Evolutionary conservation across 257 asterid genomes (phyloP).

Genomic region (Lithospermum erythrorhizon): DNA sequence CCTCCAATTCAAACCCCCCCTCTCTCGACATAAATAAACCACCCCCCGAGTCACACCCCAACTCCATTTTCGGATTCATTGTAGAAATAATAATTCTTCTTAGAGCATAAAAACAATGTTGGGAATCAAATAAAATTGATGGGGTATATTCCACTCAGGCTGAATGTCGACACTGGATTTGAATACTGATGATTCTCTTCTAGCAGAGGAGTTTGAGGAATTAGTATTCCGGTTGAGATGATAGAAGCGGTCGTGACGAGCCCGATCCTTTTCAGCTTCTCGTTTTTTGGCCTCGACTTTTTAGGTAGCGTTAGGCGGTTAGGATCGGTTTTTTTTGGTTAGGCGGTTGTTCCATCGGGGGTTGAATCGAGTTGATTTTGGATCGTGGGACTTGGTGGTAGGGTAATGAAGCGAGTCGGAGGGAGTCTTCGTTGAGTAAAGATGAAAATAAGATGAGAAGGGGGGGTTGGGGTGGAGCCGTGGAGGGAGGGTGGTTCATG

Average conservation of each 20-base stretch:
- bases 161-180: constrained; percentile 93
- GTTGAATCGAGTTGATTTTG: constrained; percentile 69
- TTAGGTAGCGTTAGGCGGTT: constrained; percentile 84
- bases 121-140: no score
- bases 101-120: no score
- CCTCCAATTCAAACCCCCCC: no score
- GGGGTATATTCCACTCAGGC: constrained; percentile 99
- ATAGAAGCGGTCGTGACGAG: constrained; percentile 62
- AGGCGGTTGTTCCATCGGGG: constrained; percentile 72
- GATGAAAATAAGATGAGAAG: no score
- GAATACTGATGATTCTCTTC: constrained; percentile 74
- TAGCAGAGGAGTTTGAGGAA: constrained; percentile 25
- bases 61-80: no score
- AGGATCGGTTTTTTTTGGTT: constrained; percentile 60
- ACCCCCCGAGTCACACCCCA: no score
- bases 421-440: constrained; percentile 77
- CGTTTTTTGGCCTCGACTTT: constrained; percentile 83
- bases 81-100: no score
- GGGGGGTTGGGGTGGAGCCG: no score
- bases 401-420: constrained; percentile 87
- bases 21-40: no score
- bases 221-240: constrained; percentile 54
- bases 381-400: constrained; percentile 55
- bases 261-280: constrained; percentile 86
- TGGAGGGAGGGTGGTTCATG: no score